Conservation (phyloP, 78 protist species). For the Trichosphaerium sp. region DNA sequence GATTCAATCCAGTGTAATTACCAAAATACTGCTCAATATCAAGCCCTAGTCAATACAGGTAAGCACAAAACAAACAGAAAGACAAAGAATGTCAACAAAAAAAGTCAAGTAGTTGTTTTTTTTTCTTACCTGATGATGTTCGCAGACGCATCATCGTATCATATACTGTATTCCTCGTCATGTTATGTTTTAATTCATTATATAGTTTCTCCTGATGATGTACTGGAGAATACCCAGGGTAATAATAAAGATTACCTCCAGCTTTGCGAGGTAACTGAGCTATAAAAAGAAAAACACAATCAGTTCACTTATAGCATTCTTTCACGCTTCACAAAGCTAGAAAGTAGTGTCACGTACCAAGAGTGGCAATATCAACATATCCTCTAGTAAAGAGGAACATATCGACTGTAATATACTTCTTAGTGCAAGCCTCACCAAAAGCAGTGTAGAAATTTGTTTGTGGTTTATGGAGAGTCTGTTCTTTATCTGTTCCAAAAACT, state of each 20-base stretch:
- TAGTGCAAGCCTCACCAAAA: background rate
- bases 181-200: no score
- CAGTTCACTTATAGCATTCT: no score
- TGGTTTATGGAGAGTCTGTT: background rate
- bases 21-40: slow-evolving; percentile 8
- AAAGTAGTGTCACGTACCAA: background rate
- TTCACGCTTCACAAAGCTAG: background rate
- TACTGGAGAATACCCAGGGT: no score
- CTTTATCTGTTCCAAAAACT: background rate
- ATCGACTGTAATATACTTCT: background rate
- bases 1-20: slow-evolving; percentile 5
- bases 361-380: background rate
- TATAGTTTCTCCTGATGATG: no score
- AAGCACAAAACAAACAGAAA: background rate
- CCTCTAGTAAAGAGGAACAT: background rate
- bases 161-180: no score
- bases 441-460: background rate
- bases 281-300: no score
- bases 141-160: no score
- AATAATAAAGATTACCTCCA: no score
- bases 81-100: no score
- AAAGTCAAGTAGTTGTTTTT: no score
- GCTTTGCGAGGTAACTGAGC: no score
- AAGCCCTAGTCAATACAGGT: slow-evolving; percentile 16
- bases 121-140: no score